A percentile compares a stretch with the other conserved stretches of the same genome.
Conservation (phyloP, 257 asterid species). For the Solanum paucissectum region DNA sequence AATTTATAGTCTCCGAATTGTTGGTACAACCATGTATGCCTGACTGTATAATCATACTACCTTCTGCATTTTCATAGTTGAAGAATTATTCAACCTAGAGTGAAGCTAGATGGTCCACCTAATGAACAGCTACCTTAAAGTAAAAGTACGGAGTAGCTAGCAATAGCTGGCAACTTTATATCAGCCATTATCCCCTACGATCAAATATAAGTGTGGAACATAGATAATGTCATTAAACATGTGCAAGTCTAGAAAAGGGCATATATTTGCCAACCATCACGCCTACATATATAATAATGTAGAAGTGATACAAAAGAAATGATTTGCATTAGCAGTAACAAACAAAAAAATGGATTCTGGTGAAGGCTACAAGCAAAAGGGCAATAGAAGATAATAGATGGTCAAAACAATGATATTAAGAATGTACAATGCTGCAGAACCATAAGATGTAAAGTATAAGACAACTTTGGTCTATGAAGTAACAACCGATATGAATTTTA, state of each 20-base stretch:
- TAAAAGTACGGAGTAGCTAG: background rate
- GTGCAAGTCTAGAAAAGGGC: background rate
- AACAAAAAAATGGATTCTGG: background rate
- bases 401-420: background rate
- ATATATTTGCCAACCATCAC: background rate
- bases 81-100: background rate
- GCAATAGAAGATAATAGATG: background rate
- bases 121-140: background rate
- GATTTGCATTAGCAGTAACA: background rate
- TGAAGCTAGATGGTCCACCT: background rate
- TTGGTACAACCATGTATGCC: background rate
- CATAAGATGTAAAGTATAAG: background rate
- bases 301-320: background rate
- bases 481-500: background rate
- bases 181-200: background rate
- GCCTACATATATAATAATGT: background rate
- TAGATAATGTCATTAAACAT: background rate
- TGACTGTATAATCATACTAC: background rate
- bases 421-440: background rate
- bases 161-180: background rate
- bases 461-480: conserved; percentile 2
- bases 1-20: background rate
- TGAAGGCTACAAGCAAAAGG: background rate
- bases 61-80: background rate
- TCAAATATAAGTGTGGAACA: background rate